Percentiles rank a stretch among this genome's conserved stretches.
These are phyloP conservation scores for Alternaria panax DNA, from an alignment of 2,329 filamentous ascomycete genomes.

Conservation along the genomic window DNA sequence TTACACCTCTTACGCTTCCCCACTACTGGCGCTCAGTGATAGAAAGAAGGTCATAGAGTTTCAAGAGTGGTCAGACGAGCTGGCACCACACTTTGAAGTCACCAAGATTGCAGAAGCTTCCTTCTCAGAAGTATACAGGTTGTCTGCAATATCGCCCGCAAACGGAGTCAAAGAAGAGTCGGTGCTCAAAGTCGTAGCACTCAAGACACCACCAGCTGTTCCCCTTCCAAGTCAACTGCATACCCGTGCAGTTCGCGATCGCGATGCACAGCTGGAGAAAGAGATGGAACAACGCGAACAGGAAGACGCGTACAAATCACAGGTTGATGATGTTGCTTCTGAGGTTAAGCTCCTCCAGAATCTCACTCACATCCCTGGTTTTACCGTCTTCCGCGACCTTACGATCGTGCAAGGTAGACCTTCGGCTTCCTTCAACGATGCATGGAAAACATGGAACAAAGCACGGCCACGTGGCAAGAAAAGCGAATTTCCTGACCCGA, in stretches of 20 bases:
- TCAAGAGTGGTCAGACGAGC: conserved; percentile 50
- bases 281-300: conserved; percentile 46
- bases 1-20: conserved; percentile 34
- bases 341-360: conserved; percentile 64
- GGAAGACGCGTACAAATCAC: conserved; percentile 52
- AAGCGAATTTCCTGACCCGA: conserved; percentile 64
- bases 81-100: conserved; percentile 57
- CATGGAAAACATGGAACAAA: conserved; percentile 57
- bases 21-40: conserved; percentile 43
- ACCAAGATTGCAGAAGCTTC: conserved; percentile 71
- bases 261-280: conserved; percentile 49
- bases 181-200: conserved; percentile 56
- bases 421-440: conserved; percentile 57
- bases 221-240: conserved; percentile 45
- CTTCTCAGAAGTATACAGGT: conserved; percentile 70
- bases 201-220: conserved; percentile 44
- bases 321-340: conserved; percentile 54
- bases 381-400: conserved; percentile 67
- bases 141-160: conserved; percentile 50
- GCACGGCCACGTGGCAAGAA: conserved; percentile 53
- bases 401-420: conserved; percentile 66
- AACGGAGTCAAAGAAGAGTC: conserved; percentile 50
- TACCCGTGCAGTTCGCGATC: conserved; percentile 54
- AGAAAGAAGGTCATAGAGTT: conserved; percentile 44
- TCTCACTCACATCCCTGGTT: conserved; percentile 67